Conservation (phyloP, 2,329 filamentous ascomycete species). For the Herpomyces periplanetae region DNA sequence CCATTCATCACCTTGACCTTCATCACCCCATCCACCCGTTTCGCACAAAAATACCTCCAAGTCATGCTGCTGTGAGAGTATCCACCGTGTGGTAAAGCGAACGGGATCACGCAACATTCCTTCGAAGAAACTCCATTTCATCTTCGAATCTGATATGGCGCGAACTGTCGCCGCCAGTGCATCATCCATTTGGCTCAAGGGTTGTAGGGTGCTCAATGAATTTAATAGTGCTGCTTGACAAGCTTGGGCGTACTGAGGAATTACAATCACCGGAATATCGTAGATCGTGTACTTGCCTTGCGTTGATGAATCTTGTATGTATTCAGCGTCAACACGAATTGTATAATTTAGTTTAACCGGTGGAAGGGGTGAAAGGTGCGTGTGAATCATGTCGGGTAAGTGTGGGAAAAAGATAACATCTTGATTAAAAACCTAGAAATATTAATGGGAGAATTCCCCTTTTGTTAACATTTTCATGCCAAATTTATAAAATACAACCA, state of each 20-base stretch:
- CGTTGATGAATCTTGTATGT: slow-evolving; percentile 19
- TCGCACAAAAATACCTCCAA: slow-evolving; percentile 60
- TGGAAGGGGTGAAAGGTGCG: slow-evolving; percentile 35
- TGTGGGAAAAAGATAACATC: slow-evolving; percentile 53
- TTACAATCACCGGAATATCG: slow-evolving; percentile 56
- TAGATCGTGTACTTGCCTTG: slow-evolving; percentile 39
- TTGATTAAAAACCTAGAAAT: slow-evolving; percentile 31
- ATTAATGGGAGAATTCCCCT: slow-evolving; percentile 2
- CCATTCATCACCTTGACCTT: slow-evolving; percentile 13
- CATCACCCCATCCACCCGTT: slow-evolving; percentile 16
- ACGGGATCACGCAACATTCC: slow-evolving; percentile 42
- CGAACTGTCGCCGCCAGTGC: slow-evolving; percentile 49
- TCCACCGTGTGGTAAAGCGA: slow-evolving; percentile 48
- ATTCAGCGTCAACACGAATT: slow-evolving; percentile 36
- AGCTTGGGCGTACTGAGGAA: slow-evolving; percentile 30
- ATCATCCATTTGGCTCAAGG: slow-evolving; percentile 40
- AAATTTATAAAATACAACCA: too few relatives aligned
- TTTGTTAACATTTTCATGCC: too few relatives aligned
- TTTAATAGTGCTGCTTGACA: slow-evolving; percentile 23
- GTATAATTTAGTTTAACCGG: slow-evolving; percentile 62
- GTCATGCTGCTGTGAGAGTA: slow-evolving; percentile 62
- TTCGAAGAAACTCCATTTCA: slow-evolving; percentile 57
- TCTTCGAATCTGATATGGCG: slow-evolving; percentile 43
- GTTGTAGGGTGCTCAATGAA: slow-evolving; percentile 23
- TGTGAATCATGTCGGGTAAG: slow-evolving; percentile 36